These are phyloP conservation scores for Boletus smithii DNA, from an alignment of 1,284 basidiomycete species.

Conservation along the genomic window DNA sequence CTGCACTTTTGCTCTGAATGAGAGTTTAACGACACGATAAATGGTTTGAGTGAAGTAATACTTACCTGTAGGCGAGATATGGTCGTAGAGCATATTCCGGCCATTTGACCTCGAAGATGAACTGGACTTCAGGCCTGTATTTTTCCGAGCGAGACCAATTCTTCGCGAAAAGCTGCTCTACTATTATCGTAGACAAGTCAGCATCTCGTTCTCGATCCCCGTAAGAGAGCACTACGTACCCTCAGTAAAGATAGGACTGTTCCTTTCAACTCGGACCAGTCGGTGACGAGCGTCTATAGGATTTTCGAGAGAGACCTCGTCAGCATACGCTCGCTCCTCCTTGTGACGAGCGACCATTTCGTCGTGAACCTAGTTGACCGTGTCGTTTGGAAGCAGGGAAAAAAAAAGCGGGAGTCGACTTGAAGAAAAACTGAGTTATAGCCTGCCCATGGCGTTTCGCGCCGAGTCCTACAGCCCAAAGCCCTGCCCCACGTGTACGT, in stretches of 20 bases:
- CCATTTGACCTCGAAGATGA: slow-evolving; percentile 17
- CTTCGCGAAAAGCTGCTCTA: slow-evolving; percentile 9
- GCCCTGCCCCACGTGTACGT: background rate
- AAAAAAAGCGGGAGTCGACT: background rate
- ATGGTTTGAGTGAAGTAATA: background rate
- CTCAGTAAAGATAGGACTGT: slow-evolving; percentile 7
- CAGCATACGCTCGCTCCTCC: background rate
- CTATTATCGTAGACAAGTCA: background rate
- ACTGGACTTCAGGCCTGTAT: slow-evolving; percentile 14
- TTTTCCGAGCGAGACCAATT: slow-evolving; percentile 16
- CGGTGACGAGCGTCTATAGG: slow-evolving; percentile 4
- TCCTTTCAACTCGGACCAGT: slow-evolving; percentile 8
- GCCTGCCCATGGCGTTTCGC: background rate
- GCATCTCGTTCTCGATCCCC: too few relatives aligned
- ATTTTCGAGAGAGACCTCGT: slow-evolving; percentile 1
- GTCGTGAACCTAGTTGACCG: background rate
- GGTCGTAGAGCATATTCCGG: slow-evolving; percentile 10
- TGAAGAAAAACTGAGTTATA: background rate
- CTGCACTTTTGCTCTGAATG: slow-evolving; percentile 12
- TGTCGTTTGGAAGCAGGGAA: background rate
- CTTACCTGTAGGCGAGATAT: slow-evolving; percentile 19
- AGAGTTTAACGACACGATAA: background rate
- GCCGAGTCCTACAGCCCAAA: background rate
- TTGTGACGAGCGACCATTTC: background rate
- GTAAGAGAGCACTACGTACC: slow-evolving; percentile 1